Evolutionary conservation across 2,329 filamentous ascomycete genomes (phyloP).

Genomic region (Dactylonectria macrodidyma): DNA sequence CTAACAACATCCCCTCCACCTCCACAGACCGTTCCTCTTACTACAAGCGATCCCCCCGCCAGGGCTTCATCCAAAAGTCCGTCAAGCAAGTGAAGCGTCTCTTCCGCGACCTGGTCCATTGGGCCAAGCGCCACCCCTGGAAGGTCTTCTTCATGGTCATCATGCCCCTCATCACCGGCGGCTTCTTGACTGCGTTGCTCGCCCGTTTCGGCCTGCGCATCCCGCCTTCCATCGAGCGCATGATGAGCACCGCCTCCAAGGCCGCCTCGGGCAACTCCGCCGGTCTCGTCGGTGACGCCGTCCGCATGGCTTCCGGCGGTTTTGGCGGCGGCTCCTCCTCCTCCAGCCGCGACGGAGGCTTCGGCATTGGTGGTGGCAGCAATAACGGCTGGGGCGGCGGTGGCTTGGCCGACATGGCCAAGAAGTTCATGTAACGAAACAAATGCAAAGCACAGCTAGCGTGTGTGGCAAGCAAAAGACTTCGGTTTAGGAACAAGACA

Average conservation of each 20-base stretch:
- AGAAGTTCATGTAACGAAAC: conserved; percentile 58
- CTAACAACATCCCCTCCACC: conserved; percentile 17
- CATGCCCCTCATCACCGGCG: conserved; percentile 88
- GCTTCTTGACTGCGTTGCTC: conserved; percentile 83
- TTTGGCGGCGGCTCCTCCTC: conserved; percentile 45
- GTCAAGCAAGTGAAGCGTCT: conserved; percentile 84
- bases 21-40: conserved; percentile 69
- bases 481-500: conserved; percentile 6
- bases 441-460: not conserved
- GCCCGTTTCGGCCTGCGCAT: conserved; percentile 84
- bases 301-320: conserved; percentile 65
- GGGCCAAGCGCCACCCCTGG: conserved; percentile 85
- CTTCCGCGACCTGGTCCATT: conserved; percentile 84
- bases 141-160: conserved; percentile 91
- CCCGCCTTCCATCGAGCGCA: conserved; percentile 73
- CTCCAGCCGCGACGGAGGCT: conserved; percentile 51
- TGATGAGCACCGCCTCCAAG: conserved; percentile 68
- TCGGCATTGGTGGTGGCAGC: conserved; percentile 53
- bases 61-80: conserved; percentile 81
- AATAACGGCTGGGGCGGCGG: conserved; percentile 53
- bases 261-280: conserved; percentile 63
- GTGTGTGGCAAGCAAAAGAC: conserved; percentile 17
- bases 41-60: conserved; percentile 86
- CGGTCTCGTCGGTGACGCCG: conserved; percentile 69
- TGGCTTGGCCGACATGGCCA: conserved; percentile 57